A percentile compares a stretch with the other conserved stretches of the same genome.
Conservation (phyloP, 2,329 filamentous ascomycete genomes). For the Cercospora brassicicola region DNA sequence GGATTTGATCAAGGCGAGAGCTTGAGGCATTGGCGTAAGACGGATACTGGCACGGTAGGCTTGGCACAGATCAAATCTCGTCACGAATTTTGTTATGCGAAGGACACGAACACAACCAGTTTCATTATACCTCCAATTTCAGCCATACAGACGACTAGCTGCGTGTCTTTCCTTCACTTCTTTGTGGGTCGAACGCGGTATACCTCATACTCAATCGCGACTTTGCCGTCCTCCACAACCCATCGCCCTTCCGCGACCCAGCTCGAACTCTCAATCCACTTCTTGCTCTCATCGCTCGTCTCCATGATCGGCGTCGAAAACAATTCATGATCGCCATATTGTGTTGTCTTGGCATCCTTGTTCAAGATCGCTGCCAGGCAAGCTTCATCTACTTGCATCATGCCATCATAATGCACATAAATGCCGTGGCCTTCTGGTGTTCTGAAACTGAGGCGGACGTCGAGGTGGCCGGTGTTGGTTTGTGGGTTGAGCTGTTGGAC, state of each 20-base stretch:
- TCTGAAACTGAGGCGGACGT: slow-evolving; percentile 13
- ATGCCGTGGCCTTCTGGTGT: slow-evolving; percentile 4
- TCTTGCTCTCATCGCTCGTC: slow-evolving; percentile 6
- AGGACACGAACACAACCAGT: too few species aligned
- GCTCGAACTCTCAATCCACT: slow-evolving; percentile 12
- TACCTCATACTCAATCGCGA: slow-evolving; percentile 14
- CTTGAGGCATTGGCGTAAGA: not conserved
- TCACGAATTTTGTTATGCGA: not conserved
- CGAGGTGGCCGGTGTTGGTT: slow-evolving; percentile 8
- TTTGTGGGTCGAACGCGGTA: slow-evolving; percentile 4
- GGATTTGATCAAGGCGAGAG: slow-evolving; percentile 28
- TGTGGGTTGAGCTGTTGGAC: slow-evolving; percentile 2
- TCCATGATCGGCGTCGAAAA: slow-evolving; percentile 14
- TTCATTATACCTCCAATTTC: too few species aligned
- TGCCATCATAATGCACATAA: slow-evolving; percentile 9
- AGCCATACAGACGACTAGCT: too few species aligned
- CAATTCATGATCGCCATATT: slow-evolving; percentile 14
- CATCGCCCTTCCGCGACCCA: slow-evolving; percentile 15
- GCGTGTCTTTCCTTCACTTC: not conserved
- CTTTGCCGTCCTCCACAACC: not conserved
- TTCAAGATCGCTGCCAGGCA: not conserved
- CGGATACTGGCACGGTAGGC: not conserved
- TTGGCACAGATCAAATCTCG: not conserved
- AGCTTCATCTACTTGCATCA: slow-evolving; percentile 12
- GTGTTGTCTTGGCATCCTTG: slow-evolving; percentile 10